Base-by-base conservation (phyloP, 495 filamentous ascomycete species). In the Penicillium antarcticum region DNA sequence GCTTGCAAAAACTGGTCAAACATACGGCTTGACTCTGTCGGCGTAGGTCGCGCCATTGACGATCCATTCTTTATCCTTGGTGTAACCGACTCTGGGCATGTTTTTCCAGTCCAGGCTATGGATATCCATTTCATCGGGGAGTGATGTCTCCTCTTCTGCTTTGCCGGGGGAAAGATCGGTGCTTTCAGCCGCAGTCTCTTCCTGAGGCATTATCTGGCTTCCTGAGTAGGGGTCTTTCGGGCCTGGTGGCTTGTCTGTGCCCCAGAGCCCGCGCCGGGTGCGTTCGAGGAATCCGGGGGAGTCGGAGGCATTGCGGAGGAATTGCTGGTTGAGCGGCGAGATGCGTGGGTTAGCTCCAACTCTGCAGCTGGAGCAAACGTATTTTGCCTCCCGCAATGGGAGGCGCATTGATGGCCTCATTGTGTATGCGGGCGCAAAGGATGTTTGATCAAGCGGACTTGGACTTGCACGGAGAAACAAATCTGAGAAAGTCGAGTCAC, bases 241-340 rank as follows among this genome's bases (percentile, higher is more conserved):
- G 16, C 80, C 81, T 4, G 79, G 79, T 5, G 80, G 77, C 19
- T 72, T 74, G 19, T 82, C 75, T 9, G 78, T 75, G 17, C 78
- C 78, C 80, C 80, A 83, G 50, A 85, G 69, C 62, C 70, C 76
- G 46, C 68, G 63, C 34, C 78, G 76, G 44, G 83, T 61, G 26
- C 70, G 69, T 29, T 82, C 78, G 42, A 77, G 74, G 43, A 79
- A 56, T 44, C 74, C 62, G 37, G 63, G 60, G 39, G 57, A 56
- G 52, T 63, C 60, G 62, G 69, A 72, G 43, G 71, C 70, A 60
- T 74, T 54, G 57, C 61, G 69, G 57, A 71, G 70, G 66, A 67
- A 63, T 68, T 73, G 72, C 51, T 65, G 63, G 53, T 70, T 52
- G 17, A 72, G 53, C 19, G 72, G 65, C 7, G 73, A 73, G 36